These are phyloP conservation scores for Phytophthora pseudosyringae DNA, from an alignment of 352 stramenopile species.

Conservation along the genomic window DNA sequence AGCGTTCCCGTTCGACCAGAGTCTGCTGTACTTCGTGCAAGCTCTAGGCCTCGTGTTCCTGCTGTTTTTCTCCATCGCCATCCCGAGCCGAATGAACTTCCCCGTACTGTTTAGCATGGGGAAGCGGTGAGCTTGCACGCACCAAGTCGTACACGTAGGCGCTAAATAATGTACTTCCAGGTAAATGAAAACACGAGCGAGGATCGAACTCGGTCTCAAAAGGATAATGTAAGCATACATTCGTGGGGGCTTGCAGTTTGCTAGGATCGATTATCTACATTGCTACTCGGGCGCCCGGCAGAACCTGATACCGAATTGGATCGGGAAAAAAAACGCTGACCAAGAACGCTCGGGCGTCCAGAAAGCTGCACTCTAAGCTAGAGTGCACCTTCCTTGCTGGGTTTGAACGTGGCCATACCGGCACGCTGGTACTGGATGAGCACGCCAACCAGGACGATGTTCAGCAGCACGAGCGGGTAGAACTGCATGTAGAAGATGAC, in stretches of 20 bases:
- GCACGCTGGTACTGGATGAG: slow-evolving; percentile 70
- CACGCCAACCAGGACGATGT: slow-evolving; percentile 58
- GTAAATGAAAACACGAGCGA: slow-evolving; percentile 1
- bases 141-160: slow-evolving; percentile 3
- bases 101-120: slow-evolving; percentile 82
- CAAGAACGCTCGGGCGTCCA: slow-evolving; percentile 11
- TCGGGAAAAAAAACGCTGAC: slow-evolving; percentile 1
- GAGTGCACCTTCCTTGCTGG: slow-evolving; percentile 48
- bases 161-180: slow-evolving; percentile 15
- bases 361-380: slow-evolving; percentile 24
- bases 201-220: slow-evolving; percentile 10
- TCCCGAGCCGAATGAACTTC: slow-evolving; percentile 84
- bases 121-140: slow-evolving; percentile 54
- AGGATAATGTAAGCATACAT: slow-evolving; percentile 46
- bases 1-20: slow-evolving; percentile 81
- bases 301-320: slow-evolving; percentile 4
- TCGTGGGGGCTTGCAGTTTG: slow-evolving; percentile 24
- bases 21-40: slow-evolving; percentile 79
- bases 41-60: slow-evolving; percentile 70
- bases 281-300: slow-evolving; percentile 25
- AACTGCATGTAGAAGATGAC: slow-evolving; percentile 79
- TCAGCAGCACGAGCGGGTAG: slow-evolving; percentile 75
- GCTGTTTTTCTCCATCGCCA: slow-evolving; percentile 78
- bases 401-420: slow-evolving; percentile 61
- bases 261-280: slow-evolving; percentile 52